Base-by-base conservation (phyloP, 352 stramenopile species). In the Globisporangium viniferum region DNA sequence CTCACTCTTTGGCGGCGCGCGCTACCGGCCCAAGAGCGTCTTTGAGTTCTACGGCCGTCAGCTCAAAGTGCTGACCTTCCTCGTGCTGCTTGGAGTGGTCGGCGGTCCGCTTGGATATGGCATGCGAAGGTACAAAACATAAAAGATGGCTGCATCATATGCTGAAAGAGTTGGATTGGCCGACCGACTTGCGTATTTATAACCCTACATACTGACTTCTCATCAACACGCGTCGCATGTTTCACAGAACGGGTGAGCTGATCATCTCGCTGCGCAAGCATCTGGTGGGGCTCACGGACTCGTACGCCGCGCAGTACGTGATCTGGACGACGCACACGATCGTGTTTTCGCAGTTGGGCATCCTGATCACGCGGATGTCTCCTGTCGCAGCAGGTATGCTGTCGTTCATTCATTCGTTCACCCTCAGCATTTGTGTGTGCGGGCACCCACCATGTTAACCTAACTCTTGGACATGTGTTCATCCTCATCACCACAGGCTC, bases 1-100 rank as follows among this genome's bases (percentile, higher is more conserved):
- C 5, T 93, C 86, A 44, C 83, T 93, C 41, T 93, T 93, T 69
- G 86, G 86, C 8, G 82, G 82, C 22, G 65, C 78, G 36, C 76
- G 73, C 41, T 67, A 68, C 62, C 77, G 75, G 8, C 78, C 70
- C 39, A 79, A 78, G 62, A 80, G 70, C 66, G 72, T 76, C 46
- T 59, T 33, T 8, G 73, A 70, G 29, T 92, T 89, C 73, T 91
- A 90, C 51, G 64, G 73, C 41, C 78, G 82, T 8, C 87, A 94
- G 58, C 27, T 87, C 59, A 92, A 90, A 58, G 84, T 87, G 18
- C 71, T 93, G 24, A 80, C 73, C 62, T 96, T 96, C 66, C 75
- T 96, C 55, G 66, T 94, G 20, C 74, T 96, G 20, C 73, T 96
- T 22, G 88, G 88, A 14, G 79, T 94, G 49, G 92, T 96, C 57